Evolutionary conservation across 2,329 filamentous ascomycete genomes (phyloP).

Genomic region (Akanthomyces dipterigenus): DNA sequence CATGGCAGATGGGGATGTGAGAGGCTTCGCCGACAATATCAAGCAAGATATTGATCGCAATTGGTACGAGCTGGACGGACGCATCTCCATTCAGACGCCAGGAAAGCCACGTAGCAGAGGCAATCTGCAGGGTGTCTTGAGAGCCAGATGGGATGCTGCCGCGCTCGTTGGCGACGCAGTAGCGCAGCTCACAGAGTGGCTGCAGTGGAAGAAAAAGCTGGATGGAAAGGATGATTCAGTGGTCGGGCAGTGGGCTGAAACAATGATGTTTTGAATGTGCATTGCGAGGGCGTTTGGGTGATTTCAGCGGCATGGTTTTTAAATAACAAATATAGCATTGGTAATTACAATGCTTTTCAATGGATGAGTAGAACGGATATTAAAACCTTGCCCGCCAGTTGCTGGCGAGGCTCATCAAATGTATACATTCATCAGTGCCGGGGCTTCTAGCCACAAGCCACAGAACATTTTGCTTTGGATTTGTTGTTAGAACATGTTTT

Average conservation of each 20-base stretch:
- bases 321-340: not conserved
- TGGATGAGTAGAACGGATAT: not conserved
- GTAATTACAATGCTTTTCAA: not conserved
- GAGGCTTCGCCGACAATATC: constrained; percentile 36
- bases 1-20: constrained; percentile 24
- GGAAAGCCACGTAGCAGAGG: constrained; percentile 23
- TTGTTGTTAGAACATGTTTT: not conserved
- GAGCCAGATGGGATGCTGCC: constrained; percentile 25
- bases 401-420: not conserved
- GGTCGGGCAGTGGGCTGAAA: not conserved
- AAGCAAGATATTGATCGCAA: constrained; percentile 37
- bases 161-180: constrained; percentile 26
- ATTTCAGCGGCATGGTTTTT: not conserved
- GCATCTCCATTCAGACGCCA: constrained; percentile 33
- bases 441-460: not conserved
- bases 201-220: constrained; percentile 22
- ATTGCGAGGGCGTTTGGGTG: not conserved
- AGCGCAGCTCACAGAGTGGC: constrained; percentile 27
- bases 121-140: constrained; percentile 25
- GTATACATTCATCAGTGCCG: not conserved
- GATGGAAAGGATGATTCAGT: not conserved
- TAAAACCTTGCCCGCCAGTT: not conserved
- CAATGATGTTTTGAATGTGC: not conserved
- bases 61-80: constrained; percentile 32
- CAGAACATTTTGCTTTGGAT: no score